These are phyloP conservation scores for Sicyos baderoa DNA, from an alignment of 306 rosid species.

Conservation along the genomic window DNA sequence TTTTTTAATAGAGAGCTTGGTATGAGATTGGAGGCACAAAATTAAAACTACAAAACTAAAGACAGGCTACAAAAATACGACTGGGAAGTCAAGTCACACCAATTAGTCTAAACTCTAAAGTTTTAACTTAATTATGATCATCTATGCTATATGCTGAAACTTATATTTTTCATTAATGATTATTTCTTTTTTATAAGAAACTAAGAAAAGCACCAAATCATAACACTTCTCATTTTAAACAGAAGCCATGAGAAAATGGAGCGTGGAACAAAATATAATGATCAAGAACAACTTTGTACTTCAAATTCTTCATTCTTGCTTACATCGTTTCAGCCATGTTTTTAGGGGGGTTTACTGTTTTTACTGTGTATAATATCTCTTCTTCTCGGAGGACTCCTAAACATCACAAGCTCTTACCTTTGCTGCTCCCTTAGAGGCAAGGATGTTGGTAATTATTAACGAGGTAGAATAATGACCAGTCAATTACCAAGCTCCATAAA, in stretches of 20 bases:
- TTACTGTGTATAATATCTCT: neutral
- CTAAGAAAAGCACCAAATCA: no score
- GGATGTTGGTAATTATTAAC: neutral
- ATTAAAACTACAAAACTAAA: neutral
- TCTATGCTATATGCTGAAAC: neutral
- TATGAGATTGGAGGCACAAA: conserved; percentile 8
- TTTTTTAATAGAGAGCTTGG: conserved; percentile 21
- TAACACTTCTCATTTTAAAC: neutral
- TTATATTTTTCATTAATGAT: neutral
- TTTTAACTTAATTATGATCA: neutral
- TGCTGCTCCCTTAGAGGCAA: neutral
- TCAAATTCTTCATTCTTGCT: neutral
- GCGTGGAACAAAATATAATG: neutral
- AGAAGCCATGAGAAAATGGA: neutral
- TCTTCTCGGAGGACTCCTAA: neutral
- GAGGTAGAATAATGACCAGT: neutral
- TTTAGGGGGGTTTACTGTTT: neutral
- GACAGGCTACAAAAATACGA: neutral
- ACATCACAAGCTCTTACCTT: neutral
- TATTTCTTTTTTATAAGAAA: no score
- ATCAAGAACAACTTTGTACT: neutral
- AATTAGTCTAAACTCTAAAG: neutral
- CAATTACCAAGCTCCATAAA: neutral
- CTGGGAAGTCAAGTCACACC: neutral
- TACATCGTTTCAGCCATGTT: neutral